Conservation (phyloP, 2,329 filamentous ascomycete species). For the Exophiala phaeomuriformis region DNA sequence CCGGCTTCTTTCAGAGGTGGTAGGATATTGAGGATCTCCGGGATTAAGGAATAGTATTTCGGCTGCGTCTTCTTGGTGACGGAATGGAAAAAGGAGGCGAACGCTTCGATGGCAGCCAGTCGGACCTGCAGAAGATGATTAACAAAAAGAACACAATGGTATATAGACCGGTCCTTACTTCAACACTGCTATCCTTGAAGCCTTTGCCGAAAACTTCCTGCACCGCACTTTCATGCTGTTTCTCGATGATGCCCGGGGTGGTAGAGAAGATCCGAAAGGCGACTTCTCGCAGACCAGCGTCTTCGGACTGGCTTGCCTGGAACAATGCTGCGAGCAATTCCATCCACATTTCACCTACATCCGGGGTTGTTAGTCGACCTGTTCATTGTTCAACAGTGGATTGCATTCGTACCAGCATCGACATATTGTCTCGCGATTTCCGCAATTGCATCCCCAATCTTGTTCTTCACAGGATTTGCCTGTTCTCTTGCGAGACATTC, state of each 20-base stretch:
- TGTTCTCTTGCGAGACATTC: constrained; percentile 67
- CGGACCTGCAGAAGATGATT: constrained; percentile 57
- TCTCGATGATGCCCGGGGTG: constrained; percentile 91
- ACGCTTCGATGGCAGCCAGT: constrained; percentile 91
- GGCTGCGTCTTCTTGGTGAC: constrained; percentile 78
- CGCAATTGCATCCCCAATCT: constrained; percentile 94
- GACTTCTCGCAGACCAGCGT: constrained; percentile 78
- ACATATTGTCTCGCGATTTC: constrained; percentile 93
- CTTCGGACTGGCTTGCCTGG: constrained; percentile 77
- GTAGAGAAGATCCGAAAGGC: constrained; percentile 94
- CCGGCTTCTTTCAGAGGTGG: constrained; percentile 86
- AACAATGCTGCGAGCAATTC: constrained; percentile 82
- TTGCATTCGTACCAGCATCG: constrained; percentile 63
- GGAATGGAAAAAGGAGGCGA: constrained; percentile 89
- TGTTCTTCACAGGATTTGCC: constrained; percentile 72
- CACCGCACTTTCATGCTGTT: constrained; percentile 88
- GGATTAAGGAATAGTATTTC: constrained; percentile 81
- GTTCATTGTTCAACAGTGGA: neutral
- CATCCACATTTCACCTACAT: constrained; percentile 72
- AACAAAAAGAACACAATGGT: constrained; percentile 16
- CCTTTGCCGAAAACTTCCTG: constrained; percentile 80
- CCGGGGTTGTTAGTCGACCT: constrained; percentile 18
- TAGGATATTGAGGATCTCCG: constrained; percentile 87
- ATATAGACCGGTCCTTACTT: constrained; percentile 42
- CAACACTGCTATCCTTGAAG: constrained; percentile 79